Percentiles rank a stretch among this genome's conserved stretches.
phyloP scores from a whole-genome alignment of 805 yeast species.

The Nakazawaea anatomiae region DNA sequence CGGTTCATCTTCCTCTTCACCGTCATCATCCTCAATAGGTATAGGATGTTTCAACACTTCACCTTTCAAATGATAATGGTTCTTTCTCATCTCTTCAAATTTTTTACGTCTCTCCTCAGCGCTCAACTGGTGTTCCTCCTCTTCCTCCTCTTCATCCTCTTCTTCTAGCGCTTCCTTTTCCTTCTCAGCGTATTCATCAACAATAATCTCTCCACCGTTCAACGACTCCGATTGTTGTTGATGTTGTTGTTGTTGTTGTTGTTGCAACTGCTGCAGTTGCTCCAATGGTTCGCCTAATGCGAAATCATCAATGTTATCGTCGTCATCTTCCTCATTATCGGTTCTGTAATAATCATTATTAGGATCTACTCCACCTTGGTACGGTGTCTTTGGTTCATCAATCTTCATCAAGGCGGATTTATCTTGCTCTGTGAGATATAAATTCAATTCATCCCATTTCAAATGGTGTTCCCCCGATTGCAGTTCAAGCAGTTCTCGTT shows the following conservation, averaged over 20 bases:
- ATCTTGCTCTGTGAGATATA: constrained; percentile 69
- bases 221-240: constrained; percentile 17
- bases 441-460: constrained; percentile 82
- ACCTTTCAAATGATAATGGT: constrained; percentile 65
- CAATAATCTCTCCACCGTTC: constrained; percentile 35
- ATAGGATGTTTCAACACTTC: constrained; percentile 39
- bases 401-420: constrained; percentile 72
- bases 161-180: constrained; percentile 26
- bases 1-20: background rate
- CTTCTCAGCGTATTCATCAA: constrained; percentile 11
- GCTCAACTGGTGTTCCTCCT: constrained; percentile 29
- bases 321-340: constrained; percentile 53
- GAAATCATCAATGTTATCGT: constrained; percentile 40
- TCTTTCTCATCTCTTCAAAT: constrained; percentile 75
- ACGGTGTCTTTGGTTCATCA: constrained; percentile 95
- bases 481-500: constrained; percentile 12
- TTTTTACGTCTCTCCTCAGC: constrained; percentile 58
- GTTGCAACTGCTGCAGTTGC: constrained; percentile 20
- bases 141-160: constrained; percentile 35
- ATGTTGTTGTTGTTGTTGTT: background rate
- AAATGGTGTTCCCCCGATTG: constrained; percentile 35
- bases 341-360: constrained; percentile 71
- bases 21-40: constrained; percentile 22
- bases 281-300: constrained; percentile 50
- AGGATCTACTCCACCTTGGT: constrained; percentile 84